Base-by-base conservation (phyloP, 331 rosid genomes). In the Telfairia occidentalis region DNA sequence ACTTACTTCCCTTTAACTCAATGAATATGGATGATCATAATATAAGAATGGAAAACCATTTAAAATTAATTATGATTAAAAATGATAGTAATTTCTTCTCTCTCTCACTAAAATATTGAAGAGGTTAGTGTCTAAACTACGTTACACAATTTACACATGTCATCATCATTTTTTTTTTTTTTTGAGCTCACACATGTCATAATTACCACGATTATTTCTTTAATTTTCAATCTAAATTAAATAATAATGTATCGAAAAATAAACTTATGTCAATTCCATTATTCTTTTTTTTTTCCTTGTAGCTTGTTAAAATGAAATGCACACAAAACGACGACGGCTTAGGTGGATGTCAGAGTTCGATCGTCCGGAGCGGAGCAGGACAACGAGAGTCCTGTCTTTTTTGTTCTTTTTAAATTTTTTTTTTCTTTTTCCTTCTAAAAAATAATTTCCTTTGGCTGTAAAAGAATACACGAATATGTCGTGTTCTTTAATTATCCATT, bases 301-400 rank as follows among this genome's bases (percentile, higher is more conserved):
- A 13, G 37, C 4, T 26, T 58, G 37, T 58, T 54, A 58, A 61
- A 61, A 61, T 30, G 13, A 32, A 35, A 63, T 30, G n/a, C 12
- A 11, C 73, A 60, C 43, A 65, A 66, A 40, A 66, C 73, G 73
- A 66, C 73, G 73, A 19, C 73, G 32, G 50, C 52, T 66, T 66
- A 19, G 52, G 73, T 66, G 73, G 50, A 23, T 66, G 50, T 66
- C 73, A 66, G 73, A 19, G 73, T 66, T 66, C 52, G 53, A 66
- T 66, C 52, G 73, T 66, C 52, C 73, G 73, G 52, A 19, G 50
- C 28, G 53, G 73, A 40, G 73, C 73, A 19, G 52, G 34, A 23
- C 52, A 38, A 66, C 74, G 55, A 69, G 37, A 23, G 37, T 26
- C 24, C 24, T 69, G 74, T 69, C 74, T 43, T 24, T 67, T 21